Base-by-base conservation (phyloP, 345 rosid genomes). In the Ailanthus altissimus region DNA sequence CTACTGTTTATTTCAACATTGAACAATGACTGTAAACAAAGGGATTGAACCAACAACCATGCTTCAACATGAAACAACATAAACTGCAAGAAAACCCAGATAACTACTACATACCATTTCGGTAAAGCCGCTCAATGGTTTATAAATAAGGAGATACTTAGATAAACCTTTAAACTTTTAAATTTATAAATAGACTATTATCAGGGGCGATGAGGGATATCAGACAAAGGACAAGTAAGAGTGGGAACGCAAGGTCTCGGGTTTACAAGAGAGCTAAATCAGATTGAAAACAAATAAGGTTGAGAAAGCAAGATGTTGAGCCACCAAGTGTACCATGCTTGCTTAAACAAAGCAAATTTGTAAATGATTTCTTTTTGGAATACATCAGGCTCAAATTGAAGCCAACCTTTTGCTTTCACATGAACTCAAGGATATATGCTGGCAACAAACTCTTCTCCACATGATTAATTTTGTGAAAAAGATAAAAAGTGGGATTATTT, bases 71-170 rank as follows among this genome's bases (percentile, higher is more conserved):
- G 15, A 25, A 26, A 46, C 4, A 62, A 36, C 42, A 43, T 26
- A 50, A 67, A 51, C 58, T 70, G 14, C 60, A 70, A 38, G 60
- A 21, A 54, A 71, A 56, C 18, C 32, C 32, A 38, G 26, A 63
- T 2, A 14, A 49, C 72, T 57, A 68, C 56, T 7, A 32, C 45
- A 16, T 51, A 51, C 21, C 28, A 56, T 63, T 63, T 63, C 36
- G 46, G 36, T 36, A 63, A 62, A 36, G 46, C 38, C 5, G 10
- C 8, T 45, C 28, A 67, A 12, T 45, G 5, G 71, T 25, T 67
- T 46, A 14, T 43, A 28, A 67, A 67, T 25, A 25, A 46, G 36
- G 20, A 47, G 45, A 66, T 66, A 66, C 49, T 66, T 23, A 18
- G 49, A 20, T n/a, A 66, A 42, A 43, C 51, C 10, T 66, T n/a